Conservation (phyloP, 2,329 filamentous ascomycete genomes). For the Phialophora chinensis region DNA sequence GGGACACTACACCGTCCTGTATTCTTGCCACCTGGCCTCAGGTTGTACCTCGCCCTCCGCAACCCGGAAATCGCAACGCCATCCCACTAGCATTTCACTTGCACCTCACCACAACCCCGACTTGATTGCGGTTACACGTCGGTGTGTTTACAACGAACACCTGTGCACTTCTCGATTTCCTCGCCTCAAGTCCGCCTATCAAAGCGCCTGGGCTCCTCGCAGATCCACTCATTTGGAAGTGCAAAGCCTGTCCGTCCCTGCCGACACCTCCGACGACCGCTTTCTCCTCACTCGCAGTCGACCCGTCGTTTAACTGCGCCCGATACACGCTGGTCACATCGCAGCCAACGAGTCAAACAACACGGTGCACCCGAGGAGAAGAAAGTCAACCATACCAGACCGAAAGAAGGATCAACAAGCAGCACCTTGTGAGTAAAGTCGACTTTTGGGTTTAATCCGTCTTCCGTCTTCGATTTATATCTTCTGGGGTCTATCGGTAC, state of each 20-base stretch:
- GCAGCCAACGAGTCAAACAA: constrained; percentile 9
- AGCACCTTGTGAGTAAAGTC: constrained; percentile 33
- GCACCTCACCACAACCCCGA: constrained; percentile 15
- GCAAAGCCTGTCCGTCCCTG: constrained; percentile 5
- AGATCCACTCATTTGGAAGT: constrained; percentile 16
- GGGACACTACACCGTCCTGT: constrained; percentile 7
- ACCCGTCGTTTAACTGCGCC: constrained; percentile 9
- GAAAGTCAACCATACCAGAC: background rate
- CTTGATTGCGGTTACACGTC: constrained; percentile 16
- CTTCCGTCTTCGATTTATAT: constrained; percentile 30
- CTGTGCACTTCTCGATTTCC: constrained; percentile 23
- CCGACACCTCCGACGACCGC: constrained; percentile 11
- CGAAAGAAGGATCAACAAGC: constrained; percentile 18
- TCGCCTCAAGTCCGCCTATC: background rate
- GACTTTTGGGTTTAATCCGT: constrained; percentile 22
- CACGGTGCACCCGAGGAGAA: constrained; percentile 1
- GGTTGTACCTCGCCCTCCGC: constrained; percentile 22
- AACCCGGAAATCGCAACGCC: background rate
- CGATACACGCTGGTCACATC: constrained; percentile 8
- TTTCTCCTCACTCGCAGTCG: background rate
- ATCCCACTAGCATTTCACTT: constrained; percentile 16
- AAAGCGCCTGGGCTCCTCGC: background rate
- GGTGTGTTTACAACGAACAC: constrained; percentile 22
- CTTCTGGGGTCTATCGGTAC: constrained; percentile 23
- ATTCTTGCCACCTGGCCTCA: constrained; percentile 36